Base-by-base conservation (phyloP, 768 basidiomycete genomes). In the Collybia nuda region DNA sequence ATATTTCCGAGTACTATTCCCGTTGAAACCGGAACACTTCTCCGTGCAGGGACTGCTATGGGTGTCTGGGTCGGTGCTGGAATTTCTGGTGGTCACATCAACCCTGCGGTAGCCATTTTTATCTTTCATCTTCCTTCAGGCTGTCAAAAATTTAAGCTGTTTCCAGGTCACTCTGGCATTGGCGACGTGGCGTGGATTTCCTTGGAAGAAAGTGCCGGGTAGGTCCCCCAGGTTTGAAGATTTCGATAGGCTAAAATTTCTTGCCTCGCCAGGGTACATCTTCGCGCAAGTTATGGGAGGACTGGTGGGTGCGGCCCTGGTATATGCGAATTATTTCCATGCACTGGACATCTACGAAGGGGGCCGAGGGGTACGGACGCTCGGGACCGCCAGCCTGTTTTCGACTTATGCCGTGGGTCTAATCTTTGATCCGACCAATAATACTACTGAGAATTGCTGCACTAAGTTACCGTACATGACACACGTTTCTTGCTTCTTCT, bases 321-420 rank as follows among this genome's bases (percentile, higher is more conserved):
- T 82, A 19, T 87, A 86, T 56, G 85, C 75, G 2, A 84, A 83
- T 61, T 88, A 86, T 61, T 80, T 80, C 61, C 80, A 85, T 60
- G 85, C 84, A 12, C 81, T 90, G 58, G 77, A 81, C 56, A 59
- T 84, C 38, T 77, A 76, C 49, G 86, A 88, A 60, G 85, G 85
- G 17, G 80, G 80, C 6, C 49, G 68, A 23, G 65, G 70, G 32
- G 63, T 79, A 36, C 77, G 85, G 19, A 84, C 81, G 6, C 71
- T 84, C 57, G 57, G 55, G 37, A 85, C 85, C 0, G 86, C 77
- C 1, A 59, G 68, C 32, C 67, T 88, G 36, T 86, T 87, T 54
- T 73, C 72, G 8, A 86, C 85, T 1, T 86, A 81, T 55, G 74
- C 84, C 32, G 84, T 85, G 54, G 45, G 80, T 67, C 8, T 23